Conservation (phyloP, 2,329 filamentous ascomycete genomes). For the Colletotrichum sp. region DNA sequence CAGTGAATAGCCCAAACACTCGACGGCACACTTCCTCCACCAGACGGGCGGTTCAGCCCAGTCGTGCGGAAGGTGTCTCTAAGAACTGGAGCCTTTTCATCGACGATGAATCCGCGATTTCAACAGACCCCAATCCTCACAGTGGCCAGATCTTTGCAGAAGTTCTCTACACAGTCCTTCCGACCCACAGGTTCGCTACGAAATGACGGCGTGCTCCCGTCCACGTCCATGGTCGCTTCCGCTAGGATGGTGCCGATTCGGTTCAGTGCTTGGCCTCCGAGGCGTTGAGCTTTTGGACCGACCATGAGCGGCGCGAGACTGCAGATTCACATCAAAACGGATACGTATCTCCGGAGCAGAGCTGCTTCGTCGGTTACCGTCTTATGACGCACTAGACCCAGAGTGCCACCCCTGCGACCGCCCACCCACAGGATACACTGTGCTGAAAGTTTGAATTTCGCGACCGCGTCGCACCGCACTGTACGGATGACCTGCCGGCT, state of each 20-base stretch:
- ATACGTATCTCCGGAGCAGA: not conserved
- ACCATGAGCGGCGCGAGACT: not conserved
- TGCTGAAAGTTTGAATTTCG: slow-evolving; percentile 4
- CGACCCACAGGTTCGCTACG: not conserved
- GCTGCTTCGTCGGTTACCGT: slow-evolving; percentile 5
- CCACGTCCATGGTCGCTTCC: not conserved
- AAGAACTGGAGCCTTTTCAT: not conserved
- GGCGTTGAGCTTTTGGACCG: not conserved
- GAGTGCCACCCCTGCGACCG: not conserved
- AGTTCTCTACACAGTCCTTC: not conserved
- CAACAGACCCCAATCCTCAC: not conserved
- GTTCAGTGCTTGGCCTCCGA: not conserved
- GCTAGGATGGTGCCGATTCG: not conserved
- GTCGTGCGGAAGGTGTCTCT: not conserved
- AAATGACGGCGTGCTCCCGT: not conserved
- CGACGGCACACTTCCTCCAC: not conserved
- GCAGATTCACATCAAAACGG: not conserved
- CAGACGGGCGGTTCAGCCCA: not conserved
- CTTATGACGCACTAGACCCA: slow-evolving; percentile 15
- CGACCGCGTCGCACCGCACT: not conserved
- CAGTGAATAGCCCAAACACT: not conserved
- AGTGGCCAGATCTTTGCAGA: not conserved
- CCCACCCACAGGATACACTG: not conserved
- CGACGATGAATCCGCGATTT: not conserved
- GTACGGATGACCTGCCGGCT: not conserved